phyloP scores from a whole-genome alignment of 1,139 yeast species.

The Ogataea hybrid region DNA sequence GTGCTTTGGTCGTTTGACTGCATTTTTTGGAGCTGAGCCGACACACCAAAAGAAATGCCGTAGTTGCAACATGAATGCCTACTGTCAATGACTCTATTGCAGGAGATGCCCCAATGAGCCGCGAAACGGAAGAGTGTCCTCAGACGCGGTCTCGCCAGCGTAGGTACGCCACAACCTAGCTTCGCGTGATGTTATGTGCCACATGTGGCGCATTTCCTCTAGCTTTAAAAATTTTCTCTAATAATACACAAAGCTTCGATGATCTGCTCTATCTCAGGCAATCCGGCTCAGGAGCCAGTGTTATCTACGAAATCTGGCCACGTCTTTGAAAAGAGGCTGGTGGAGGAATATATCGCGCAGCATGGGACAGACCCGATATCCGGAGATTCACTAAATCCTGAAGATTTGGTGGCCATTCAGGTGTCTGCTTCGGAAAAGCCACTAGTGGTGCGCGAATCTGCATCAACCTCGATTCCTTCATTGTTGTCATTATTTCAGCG shows the following conservation, averaged over 20 bases:
- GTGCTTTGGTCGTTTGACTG: conserved; percentile 8
- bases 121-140: too few relatives aligned
- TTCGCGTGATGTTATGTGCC: not conserved
- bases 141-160: too few relatives aligned
- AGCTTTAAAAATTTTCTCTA: conserved; percentile 2
- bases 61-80: not conserved
- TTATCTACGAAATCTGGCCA: conserved; percentile 72
- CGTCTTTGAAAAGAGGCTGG: conserved; percentile 63
- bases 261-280: conserved; percentile 57
- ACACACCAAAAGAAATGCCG: too few relatives aligned
- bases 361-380: conserved; percentile 76
- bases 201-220: conserved; percentile 6
- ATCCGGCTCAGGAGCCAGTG: conserved; percentile 65
- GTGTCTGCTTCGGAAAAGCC: conserved; percentile 16
- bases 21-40: not conserved
- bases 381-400: conserved; percentile 54
- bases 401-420: conserved; percentile 45
- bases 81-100: too few relatives aligned
- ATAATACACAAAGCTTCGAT: conserved; percentile 8
- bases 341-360: conserved; percentile 61
- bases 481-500: conserved; percentile 72
- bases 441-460: conserved; percentile 32
- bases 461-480: conserved; percentile 72
- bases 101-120: too few relatives aligned
- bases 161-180: not conserved